phyloP scores from a whole-genome alignment of 352 stramenopile genomes.

The Pythium plurisporium region DNA sequence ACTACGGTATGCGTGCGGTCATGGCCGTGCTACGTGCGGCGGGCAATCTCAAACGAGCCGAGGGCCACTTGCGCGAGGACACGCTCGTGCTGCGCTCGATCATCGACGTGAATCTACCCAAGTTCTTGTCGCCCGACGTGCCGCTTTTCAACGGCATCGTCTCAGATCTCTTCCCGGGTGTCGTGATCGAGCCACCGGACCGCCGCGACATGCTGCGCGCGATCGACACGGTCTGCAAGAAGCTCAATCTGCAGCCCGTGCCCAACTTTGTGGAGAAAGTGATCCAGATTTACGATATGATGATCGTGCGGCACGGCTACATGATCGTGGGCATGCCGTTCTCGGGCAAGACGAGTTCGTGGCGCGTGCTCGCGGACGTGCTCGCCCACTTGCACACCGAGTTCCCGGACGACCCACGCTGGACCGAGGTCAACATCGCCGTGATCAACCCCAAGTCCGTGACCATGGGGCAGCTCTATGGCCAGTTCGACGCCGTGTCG shows the following conservation, averaged over 20 bases:
- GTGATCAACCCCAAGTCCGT: constrained; percentile 95
- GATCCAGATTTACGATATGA: constrained; percentile 96
- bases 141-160: constrained; percentile 95
- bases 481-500: constrained; percentile 92
- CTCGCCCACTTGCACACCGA: constrained; percentile 82
- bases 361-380: constrained; percentile 87
- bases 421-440: constrained; percentile 86
- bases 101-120: constrained; percentile 95
- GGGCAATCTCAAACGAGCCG: constrained; percentile 88
- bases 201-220: constrained; percentile 81
- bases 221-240: constrained; percentile 85
- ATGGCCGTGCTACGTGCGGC: constrained; percentile 89
- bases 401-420: constrained; percentile 76
- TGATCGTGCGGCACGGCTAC: constrained; percentile 94
- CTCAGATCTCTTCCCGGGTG: constrained; percentile 92
- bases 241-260: constrained; percentile 80
- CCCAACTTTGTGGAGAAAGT: constrained; percentile 93
- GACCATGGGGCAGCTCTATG: constrained; percentile 94
- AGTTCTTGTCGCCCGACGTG: constrained; percentile 94
- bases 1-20: constrained; percentile 89
- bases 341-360: constrained; percentile 91
- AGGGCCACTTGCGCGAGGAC: constrained; percentile 91
- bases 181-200: constrained; percentile 84
- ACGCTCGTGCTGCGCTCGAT: constrained; percentile 89
- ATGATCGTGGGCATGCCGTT: constrained; percentile 96